Evolutionary conservation across 228 moss, liverwort and hornwort genomes (phyloP), one percentile per base, ranked within the genome.

Genomic region (Sphagnum fallax): DNA sequence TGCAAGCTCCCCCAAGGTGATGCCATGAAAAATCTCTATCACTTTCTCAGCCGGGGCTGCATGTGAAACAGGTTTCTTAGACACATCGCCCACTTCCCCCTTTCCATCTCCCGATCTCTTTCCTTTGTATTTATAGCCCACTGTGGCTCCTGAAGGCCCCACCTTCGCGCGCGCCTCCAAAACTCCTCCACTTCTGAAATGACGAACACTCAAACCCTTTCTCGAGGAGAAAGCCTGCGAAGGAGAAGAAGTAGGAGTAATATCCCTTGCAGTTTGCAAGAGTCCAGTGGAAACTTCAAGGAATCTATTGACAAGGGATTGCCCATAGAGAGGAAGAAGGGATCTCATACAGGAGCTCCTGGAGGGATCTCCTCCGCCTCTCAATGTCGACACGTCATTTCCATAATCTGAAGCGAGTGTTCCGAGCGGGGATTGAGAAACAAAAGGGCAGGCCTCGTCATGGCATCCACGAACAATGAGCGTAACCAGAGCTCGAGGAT

Each of bases 51-150:
- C 50, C 12, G 47, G 62, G 52, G 16, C 51, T 59, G 68, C 63
- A 16, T 71, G 66, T 13, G 71, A 48, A 4, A 64, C 47, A 0
- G 59, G 69, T 71, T 82, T 86, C 6, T 65, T 65, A 49, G 60
- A 15, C 48, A n/a, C 9, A 47, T 69, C 48, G 73, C 9, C 50
- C 55, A 12, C 8, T 8, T 55, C 55, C 66, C 75, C 49, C 49
- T 73, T 15, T 72, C 71, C 62, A 71, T 74, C 5, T 65, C 73
- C 74, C 48, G 65, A 62, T 51, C 64, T 75, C 72, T 86, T 86
- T 48, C 75, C 73, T 73, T 78, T 86, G 60, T 73, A 78, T 68
- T 82, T 70, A 67, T 75, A 73, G 11, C 86, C 86, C 16, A 67
- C 59, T 13, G 53, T 60, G 6, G 78, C 53, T 48, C 86, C 82